Evolutionary conservation across 2,329 filamentous ascomycete species (phyloP).

Genomic region (Phaeoacremonium minimum): DNA sequence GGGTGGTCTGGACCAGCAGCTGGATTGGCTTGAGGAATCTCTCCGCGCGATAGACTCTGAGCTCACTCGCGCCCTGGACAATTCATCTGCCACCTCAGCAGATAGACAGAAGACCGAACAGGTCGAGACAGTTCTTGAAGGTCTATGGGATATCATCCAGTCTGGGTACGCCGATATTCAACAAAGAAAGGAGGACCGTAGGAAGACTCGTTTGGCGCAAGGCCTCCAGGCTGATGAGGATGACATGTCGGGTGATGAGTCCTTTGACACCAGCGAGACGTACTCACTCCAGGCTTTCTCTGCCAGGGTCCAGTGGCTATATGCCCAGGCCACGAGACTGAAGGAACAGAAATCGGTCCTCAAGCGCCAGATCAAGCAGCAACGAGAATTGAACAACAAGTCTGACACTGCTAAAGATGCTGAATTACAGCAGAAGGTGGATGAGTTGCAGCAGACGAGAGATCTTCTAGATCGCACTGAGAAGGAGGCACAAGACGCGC

Average conservation of each 20-base stretch:
- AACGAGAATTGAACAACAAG: constrained; percentile 86
- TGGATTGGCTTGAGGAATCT: constrained; percentile 63
- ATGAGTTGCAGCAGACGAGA: constrained; percentile 43
- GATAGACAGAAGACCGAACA: constrained; percentile 43
- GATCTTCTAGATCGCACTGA: constrained; percentile 24
- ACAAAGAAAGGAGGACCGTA: constrained; percentile 48
- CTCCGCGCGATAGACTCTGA: constrained; percentile 45
- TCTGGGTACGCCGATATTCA: constrained; percentile 51
- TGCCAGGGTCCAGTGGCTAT: constrained; percentile 73
- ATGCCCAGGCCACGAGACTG: constrained; percentile 69
- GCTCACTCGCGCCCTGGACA: constrained; percentile 29
- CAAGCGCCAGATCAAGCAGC: constrained; percentile 89
- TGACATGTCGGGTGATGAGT: constrained; percentile 59
- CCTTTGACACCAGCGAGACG: constrained; percentile 49
- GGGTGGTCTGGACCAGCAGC: constrained; percentile 60
- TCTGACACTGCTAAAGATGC: constrained; percentile 69
- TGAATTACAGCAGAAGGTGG: constrained; percentile 54
- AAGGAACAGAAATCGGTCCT: constrained; percentile 87
- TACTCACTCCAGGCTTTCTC: constrained; percentile 77
- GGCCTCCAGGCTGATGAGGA: constrained; percentile 56
- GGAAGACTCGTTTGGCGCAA: constrained; percentile 49
- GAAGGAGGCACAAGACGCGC: constrained; percentile 29
- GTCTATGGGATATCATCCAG: constrained; percentile 55
- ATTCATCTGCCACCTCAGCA: constrained; percentile 20
- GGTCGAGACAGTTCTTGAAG: constrained; percentile 49